Evolutionary conservation across 768 basidiomycete species (phyloP).

Genomic region (Pleurotus giganteus): DNA sequence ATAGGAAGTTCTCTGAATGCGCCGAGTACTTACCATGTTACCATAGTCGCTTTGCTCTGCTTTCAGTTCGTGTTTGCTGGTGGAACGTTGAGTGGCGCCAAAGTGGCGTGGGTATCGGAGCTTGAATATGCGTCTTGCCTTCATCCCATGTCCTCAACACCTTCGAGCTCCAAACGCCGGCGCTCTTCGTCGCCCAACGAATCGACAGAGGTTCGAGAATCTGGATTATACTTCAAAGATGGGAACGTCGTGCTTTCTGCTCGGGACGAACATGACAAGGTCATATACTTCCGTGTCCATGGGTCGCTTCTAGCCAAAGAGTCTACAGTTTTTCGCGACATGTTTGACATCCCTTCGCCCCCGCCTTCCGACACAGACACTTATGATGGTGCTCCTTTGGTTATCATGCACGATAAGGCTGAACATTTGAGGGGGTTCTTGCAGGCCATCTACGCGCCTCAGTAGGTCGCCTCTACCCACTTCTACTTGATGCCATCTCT

Average conservation of each 20-base stretch:
- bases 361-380: not conserved
- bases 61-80: too few relatives aligned
- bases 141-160: too few relatives aligned
- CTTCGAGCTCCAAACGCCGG: not conserved
- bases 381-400: conserved; percentile 11
- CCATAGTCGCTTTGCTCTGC: too few relatives aligned
- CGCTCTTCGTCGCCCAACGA: not conserved
- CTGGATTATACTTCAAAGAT: conserved; percentile 11
- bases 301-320: conserved; percentile 12
- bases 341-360: conserved; percentile 9
- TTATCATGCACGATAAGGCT: too few relatives aligned
- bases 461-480: too few relatives aligned
- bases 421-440: too few relatives aligned
- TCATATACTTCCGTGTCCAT: conserved; percentile 14
- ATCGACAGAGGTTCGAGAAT: not conserved
- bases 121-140: too few relatives aligned
- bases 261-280: not conserved
- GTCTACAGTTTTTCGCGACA: conserved; percentile 11
- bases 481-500: not conserved
- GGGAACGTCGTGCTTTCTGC: conserved; percentile 12
- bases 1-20: too few relatives aligned
- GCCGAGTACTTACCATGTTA: too few relatives aligned
- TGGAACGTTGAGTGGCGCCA: too few relatives aligned
- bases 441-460: not conserved
- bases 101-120: too few relatives aligned